phyloP scores from a whole-genome alignment of 2,329 filamentous ascomycete genomes.

The Ascosphaera acerosa region DNA sequence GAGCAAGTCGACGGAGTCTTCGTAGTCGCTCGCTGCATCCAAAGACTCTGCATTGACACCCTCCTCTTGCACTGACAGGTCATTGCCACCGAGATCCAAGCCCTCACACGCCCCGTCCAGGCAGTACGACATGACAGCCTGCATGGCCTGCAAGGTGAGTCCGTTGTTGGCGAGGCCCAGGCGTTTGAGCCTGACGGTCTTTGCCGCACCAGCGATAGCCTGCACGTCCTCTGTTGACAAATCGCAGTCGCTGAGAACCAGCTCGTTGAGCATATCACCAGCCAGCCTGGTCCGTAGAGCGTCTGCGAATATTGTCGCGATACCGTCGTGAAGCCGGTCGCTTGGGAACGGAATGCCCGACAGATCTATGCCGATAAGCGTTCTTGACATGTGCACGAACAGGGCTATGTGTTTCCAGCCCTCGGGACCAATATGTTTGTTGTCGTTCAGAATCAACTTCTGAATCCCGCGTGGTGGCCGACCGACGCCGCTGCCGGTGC shows the following conservation, averaged over 20 bases:
- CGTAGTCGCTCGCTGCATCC: slow-evolving; percentile 21
- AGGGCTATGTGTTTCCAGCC: slow-evolving; percentile 82
- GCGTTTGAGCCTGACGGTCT: slow-evolving; percentile 49
- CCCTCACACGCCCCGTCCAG: slow-evolving; percentile 57
- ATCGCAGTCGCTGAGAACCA: slow-evolving; percentile 60
- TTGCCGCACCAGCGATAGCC: slow-evolving; percentile 56
- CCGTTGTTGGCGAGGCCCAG: slow-evolving; percentile 65
- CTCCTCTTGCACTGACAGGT: slow-evolving; percentile 26
- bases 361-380: slow-evolving; percentile 63
- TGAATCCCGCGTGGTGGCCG: too few relatives aligned
- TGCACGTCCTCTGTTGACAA: slow-evolving; percentile 45
- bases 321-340: slow-evolving; percentile 21
- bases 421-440: slow-evolving; percentile 53
- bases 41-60: slow-evolving; percentile 9
- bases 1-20: slow-evolving; percentile 8
- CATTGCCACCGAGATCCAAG: slow-evolving; percentile 70
- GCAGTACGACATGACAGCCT: slow-evolving; percentile 53
- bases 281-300: slow-evolving; percentile 53
- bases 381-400: slow-evolving; percentile 74
- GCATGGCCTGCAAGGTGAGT: slow-evolving; percentile 46
- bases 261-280: slow-evolving; percentile 50
- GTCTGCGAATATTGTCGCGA: slow-evolving; percentile 43
- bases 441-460: slow-evolving; percentile 70
- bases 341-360: slow-evolving; percentile 53
- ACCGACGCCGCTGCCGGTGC: slow-evolving; percentile 27